Conservation (phyloP, 2,329 filamentous ascomycete species). For the Emmonsia crescens region DNA sequence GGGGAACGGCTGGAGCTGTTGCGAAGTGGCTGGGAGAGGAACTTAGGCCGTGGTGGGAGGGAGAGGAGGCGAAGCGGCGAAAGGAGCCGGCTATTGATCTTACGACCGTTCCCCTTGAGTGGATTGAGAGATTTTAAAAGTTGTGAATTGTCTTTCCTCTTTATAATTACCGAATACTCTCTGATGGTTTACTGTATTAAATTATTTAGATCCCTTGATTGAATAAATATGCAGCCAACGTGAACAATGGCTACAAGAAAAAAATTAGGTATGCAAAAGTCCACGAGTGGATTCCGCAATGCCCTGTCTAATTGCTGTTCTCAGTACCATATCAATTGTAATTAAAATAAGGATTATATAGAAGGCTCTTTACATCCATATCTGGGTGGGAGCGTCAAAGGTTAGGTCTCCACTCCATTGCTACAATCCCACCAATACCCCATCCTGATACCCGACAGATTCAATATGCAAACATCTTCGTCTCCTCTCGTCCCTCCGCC, state of each 20-base stretch:
- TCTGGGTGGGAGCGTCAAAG: neutral
- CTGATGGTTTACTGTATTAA: neutral
- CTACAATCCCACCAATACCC: neutral
- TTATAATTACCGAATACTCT: too few species aligned
- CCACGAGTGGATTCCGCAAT: neutral
- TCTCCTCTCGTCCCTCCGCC: slow-evolving; percentile 11
- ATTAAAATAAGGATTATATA: neutral
- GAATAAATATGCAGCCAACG: too few species aligned
- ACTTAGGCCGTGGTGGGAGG: neutral
- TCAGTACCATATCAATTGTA: neutral
- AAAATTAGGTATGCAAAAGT: too few species aligned
- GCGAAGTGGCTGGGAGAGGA: neutral
- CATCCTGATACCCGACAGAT: neutral
- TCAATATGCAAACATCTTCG: slow-evolving; percentile 15
- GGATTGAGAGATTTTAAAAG: neutral
- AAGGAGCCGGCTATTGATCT: neutral
- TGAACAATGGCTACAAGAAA: neutral
- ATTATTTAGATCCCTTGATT: neutral
- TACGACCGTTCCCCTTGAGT: neutral
- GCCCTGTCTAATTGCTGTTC: neutral
- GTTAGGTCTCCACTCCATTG: neutral
- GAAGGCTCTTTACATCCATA: neutral
- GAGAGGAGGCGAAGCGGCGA: neutral
- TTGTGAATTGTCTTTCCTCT: neutral
- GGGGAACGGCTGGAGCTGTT: neutral